Evolutionary conservation across 2,329 filamentous ascomycete genomes (phyloP), one percentile per base, ranked within the genome.

Genomic region (Anthostomella pinea): DNA sequence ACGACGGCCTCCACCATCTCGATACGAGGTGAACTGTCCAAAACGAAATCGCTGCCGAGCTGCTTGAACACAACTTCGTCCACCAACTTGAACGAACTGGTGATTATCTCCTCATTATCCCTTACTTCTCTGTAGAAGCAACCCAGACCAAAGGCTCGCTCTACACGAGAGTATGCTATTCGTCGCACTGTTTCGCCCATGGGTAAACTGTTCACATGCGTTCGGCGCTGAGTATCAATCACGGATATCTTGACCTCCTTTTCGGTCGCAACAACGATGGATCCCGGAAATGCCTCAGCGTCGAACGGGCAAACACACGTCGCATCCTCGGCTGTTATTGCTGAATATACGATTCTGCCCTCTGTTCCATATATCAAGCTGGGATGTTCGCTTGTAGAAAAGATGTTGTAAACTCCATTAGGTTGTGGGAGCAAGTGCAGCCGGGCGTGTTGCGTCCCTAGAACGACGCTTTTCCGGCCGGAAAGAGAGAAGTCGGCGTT

Each of bases 341-440:
- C 90, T 4, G 90, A 95, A 65, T 94, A 98, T 1, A 95, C 81
- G 25, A 96, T 84, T 15, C 90, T 78, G 1, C 86, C 87, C 57
- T 96, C 89, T 0, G 83, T 81, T 7, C 85, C 86, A 57, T 98
- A 96, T 31, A 98, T 95, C 36, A 98, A 66, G 46, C 87, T 96
- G 0, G 93, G 87, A 56, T 96, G 88, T 54, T 98, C 93, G 39
- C 89, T 95, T 0, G 88, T 95, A 1, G 89, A 88, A 58, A 98
- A 95, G 1, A 98, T 82, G 51, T 86, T 94, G 57, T 75, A 85
- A 1, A 87, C 67, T 0, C 76, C 78, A 30, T 82, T 69, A 1
- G 70, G 70, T 33, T 83, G 77, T 0, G 89, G 87, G 2, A 98
- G 66, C 15, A 85, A 72, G 40, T 91, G 85, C 52, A 98, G 82